phyloP scores from a whole-genome alignment of 192 early-diverging fungal species.

The Entomortierella beljakovae region DNA sequence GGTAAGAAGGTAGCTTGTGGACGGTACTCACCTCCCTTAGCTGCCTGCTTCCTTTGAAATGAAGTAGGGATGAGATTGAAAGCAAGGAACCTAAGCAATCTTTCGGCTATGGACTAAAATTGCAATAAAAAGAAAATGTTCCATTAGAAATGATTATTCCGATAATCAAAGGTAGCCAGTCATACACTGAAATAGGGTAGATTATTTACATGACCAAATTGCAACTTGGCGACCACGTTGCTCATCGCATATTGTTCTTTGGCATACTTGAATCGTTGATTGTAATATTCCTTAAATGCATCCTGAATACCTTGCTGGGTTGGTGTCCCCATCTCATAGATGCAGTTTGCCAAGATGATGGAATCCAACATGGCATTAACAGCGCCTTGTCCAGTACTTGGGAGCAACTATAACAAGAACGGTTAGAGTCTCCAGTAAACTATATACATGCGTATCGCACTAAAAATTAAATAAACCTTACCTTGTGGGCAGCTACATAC shows the following conservation, averaged over 20 bases:
- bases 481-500: not conserved
- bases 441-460: too few relatives aligned
- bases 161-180: not conserved
- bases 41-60: not conserved
- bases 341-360: not conserved
- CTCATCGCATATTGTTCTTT: not conserved
- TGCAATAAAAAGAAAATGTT: not conserved
- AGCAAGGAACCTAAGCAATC: not conserved
- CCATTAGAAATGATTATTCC: not conserved
- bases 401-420: not conserved
- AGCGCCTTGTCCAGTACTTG: slow-evolving; percentile 6
- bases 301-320: not conserved
- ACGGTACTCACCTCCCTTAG: slow-evolving; percentile 2
- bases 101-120: not conserved
- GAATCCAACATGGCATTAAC: slow-evolving; percentile 15
- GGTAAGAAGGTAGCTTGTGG: slow-evolving; percentile 16
- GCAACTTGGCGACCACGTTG: not conserved
- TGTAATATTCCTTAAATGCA: not conserved
- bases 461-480: too few relatives aligned
- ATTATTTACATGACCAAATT: not conserved
- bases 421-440: too few relatives aligned
- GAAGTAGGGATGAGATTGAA: slow-evolving; percentile 9
- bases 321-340: not conserved
- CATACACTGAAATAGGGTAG: not conserved
- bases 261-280: not conserved